phyloP scores from a whole-genome alignment of 148 eudicot species.

The Nyssa sinensis region DNA sequence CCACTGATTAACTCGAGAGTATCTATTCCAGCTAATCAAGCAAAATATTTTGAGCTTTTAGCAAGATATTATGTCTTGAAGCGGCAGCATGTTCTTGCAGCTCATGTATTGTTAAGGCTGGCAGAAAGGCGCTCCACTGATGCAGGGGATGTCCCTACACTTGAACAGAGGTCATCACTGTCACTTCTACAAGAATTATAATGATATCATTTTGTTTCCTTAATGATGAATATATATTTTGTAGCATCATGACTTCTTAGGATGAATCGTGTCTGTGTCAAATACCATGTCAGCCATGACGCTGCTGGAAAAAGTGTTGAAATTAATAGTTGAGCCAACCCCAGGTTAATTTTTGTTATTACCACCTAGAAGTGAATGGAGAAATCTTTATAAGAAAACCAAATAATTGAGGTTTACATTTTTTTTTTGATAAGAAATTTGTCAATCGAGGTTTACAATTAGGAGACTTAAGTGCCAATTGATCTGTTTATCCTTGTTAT shows the following conservation, averaged over 20 bases:
- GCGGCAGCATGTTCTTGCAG: conserved; percentile 95
- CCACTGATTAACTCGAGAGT: conserved; percentile 41
- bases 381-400: neutral
- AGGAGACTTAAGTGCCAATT: neutral
- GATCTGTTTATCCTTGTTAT: neutral
- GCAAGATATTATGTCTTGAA: conserved; percentile 91
- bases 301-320: neutral
- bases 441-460: neutral
- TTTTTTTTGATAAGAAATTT: no score
- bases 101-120: conserved; percentile 74
- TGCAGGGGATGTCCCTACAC: conserved; percentile 60
- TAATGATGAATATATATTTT: neutral
- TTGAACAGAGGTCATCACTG: conserved; percentile 71
- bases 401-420: neutral
- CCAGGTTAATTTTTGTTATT: neutral
- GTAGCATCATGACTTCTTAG: neutral
- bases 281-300: conserved; percentile 5
- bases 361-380: neutral
- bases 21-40: conserved; percentile 48
- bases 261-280: neutral
- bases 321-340: neutral
- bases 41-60: conserved; percentile 83
- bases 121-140: conserved; percentile 81
- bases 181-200: conserved; percentile 3
- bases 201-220: neutral